Evolutionary conservation across 345 rosid species (phyloP).

Genomic region (Iberis pinnata): DNA sequence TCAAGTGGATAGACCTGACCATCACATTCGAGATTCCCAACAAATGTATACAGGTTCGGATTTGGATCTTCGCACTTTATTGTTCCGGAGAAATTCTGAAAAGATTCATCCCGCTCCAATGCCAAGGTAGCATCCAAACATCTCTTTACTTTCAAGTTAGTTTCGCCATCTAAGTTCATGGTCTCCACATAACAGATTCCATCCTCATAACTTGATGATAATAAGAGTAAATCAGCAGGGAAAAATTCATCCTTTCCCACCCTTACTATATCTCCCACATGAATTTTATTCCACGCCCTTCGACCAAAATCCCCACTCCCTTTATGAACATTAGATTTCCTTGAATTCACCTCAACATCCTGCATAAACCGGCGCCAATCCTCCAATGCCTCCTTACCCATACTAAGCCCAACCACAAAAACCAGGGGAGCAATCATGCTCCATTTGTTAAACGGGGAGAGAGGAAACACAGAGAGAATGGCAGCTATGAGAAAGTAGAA

Average conservation of each 20-base stretch:
- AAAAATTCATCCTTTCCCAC: slow-evolving; percentile 56
- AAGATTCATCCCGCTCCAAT: slow-evolving; percentile 42
- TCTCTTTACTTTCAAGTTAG: slow-evolving; percentile 62
- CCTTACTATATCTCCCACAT: slow-evolving; percentile 59
- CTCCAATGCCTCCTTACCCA: slow-evolving; percentile 67
- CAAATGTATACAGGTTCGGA: slow-evolving; percentile 60
- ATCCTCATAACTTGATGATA: slow-evolving; percentile 70
- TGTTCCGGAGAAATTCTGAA: slow-evolving; percentile 35
- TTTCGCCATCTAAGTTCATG: slow-evolving; percentile 79
- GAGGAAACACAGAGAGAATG: slow-evolving; percentile 33
- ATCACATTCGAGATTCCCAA: slow-evolving; percentile 53
- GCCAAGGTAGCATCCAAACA: slow-evolving; percentile 47
- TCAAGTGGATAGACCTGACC: slow-evolving; percentile 42
- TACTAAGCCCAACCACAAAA: slow-evolving; percentile 60
- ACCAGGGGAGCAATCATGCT: slow-evolving; percentile 58
- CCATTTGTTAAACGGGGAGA: slow-evolving; percentile 39
- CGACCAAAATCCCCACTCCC: slow-evolving; percentile 41
- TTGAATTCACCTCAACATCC: slow-evolving; percentile 45
- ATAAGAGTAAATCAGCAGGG: slow-evolving; percentile 54
- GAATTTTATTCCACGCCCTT: slow-evolving; percentile 47
- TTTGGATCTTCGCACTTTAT: slow-evolving; percentile 68
- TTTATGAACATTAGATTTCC: slow-evolving; percentile 37
- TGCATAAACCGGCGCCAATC: slow-evolving; percentile 59
- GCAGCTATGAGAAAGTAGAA: slow-evolving; percentile 61
- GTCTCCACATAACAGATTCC: slow-evolving; percentile 84